phyloP scores from a whole-genome alignment of 768 basidiomycete species.

The Xanthoconium stramineum region DNA sequence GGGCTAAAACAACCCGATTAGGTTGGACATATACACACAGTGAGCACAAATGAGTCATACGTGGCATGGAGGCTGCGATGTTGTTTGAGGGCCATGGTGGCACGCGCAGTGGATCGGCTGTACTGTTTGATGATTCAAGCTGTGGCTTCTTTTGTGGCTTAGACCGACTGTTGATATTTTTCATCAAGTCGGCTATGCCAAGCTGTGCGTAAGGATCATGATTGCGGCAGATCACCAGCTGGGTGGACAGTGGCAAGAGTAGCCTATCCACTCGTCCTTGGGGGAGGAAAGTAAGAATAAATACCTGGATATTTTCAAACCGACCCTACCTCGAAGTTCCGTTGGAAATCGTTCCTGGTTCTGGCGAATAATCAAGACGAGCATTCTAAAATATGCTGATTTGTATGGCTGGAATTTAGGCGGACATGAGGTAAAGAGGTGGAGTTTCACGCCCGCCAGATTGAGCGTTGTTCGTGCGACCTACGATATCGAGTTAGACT shows the following conservation, averaged over 20 bases:
- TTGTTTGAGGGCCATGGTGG: constrained; percentile 26
- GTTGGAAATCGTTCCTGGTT: constrained; percentile 27
- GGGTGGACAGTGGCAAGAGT: constrained; percentile 33
- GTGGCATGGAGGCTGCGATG: constrained; percentile 34
- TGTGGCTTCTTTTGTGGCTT: constrained; percentile 15
- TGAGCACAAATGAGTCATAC: constrained; percentile 23
- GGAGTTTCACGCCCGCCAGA: constrained; percentile 39
- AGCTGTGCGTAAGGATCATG: constrained; percentile 32
- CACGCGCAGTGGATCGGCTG: constrained; percentile 10
- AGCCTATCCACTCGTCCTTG: constrained; percentile 34
- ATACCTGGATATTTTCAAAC: neutral
- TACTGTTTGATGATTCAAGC: constrained; percentile 14
- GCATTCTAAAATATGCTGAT: constrained; percentile 46
- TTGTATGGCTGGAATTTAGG: constrained; percentile 40
- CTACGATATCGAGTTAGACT: constrained; percentile 26
- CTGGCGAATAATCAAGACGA: constrained; percentile 38
- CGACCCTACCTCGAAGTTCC: constrained; percentile 28
- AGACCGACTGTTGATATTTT: constrained; percentile 12
- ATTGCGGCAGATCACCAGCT: constrained; percentile 27
- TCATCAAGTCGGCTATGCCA: constrained; percentile 33
- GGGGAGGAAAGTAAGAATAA: neutral
- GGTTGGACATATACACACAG: neutral
- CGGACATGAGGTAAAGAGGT: constrained; percentile 46
- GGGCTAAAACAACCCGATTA: constrained; percentile 32
- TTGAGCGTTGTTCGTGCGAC: constrained; percentile 47